phyloP scores from a whole-genome alignment of 352 stramenopile genomes.

The Pythium chondricola region DNA sequence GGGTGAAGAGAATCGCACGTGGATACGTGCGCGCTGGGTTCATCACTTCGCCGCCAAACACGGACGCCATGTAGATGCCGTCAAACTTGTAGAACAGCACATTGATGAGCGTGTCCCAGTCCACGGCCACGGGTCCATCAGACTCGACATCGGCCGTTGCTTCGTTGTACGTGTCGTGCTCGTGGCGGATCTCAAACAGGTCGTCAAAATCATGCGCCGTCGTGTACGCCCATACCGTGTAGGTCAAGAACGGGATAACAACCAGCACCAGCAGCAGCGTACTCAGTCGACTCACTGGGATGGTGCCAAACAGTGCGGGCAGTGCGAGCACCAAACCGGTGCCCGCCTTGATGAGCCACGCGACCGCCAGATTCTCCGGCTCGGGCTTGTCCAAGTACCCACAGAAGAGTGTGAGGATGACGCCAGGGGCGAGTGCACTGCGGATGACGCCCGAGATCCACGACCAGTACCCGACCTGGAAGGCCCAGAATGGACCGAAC shows the following conservation, averaged over 20 bases:
- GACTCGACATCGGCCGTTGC: slow-evolving; percentile 16
- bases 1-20: slow-evolving; percentile 59
- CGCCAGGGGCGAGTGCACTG: slow-evolving; percentile 40
- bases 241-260: slow-evolving; percentile 86
- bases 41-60: slow-evolving; percentile 82
- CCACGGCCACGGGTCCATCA: slow-evolving; percentile 16
- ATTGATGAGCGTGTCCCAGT: slow-evolving; percentile 81
- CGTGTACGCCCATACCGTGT: slow-evolving; percentile 35
- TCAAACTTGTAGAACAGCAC: slow-evolving; percentile 94
- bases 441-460: slow-evolving; percentile 69
- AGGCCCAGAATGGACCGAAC: slow-evolving; percentile 77
- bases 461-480: slow-evolving; percentile 51
- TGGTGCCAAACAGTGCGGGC: slow-evolving; percentile 30
- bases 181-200: slow-evolving; percentile 88
- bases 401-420: slow-evolving; percentile 28
- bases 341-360: slow-evolving; percentile 27
- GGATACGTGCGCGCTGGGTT: slow-evolving; percentile 74
- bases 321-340: slow-evolving; percentile 28
- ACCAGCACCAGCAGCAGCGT: slow-evolving; percentile 25
- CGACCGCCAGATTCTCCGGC: slow-evolving; percentile 17
- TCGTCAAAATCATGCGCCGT: slow-evolving; percentile 57
- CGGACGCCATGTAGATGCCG: slow-evolving; percentile 81
- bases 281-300: slow-evolving; percentile 22
- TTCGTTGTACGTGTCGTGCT: slow-evolving; percentile 22
- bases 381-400: slow-evolving; percentile 26